Conservation (phyloP, 139 green algal genomes). For the Diplosphaera chodatii region DNA sequence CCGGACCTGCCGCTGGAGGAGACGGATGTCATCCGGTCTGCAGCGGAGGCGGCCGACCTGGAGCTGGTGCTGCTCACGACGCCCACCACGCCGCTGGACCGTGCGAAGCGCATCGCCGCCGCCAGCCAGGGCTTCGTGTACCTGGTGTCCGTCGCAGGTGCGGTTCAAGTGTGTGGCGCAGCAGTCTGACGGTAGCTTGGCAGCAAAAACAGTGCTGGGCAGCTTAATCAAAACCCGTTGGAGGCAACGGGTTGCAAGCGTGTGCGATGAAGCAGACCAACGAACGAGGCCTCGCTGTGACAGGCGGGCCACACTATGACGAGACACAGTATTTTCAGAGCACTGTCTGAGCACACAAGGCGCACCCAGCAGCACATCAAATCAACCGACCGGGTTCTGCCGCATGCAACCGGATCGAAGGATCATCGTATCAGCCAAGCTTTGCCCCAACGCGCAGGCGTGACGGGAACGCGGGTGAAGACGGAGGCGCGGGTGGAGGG, state of each 20-base stretch:
- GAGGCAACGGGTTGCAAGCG: neutral
- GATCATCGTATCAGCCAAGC: no score
- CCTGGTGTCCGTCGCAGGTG: constrained; percentile 85
- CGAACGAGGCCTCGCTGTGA: neutral
- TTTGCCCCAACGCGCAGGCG: no score
- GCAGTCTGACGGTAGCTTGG: no score
- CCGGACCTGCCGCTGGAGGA: constrained; percentile 97
- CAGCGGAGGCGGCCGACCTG: constrained; percentile 59
- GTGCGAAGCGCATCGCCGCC: constrained; percentile 71
- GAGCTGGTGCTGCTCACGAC: constrained; percentile 92
- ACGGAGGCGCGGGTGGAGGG: constrained; percentile 72
- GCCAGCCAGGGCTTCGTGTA: constrained; percentile 94
- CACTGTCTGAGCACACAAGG: neutral
- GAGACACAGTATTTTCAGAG: neutral
- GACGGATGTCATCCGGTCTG: constrained; percentile 64
- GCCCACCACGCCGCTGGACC: constrained; percentile 79
- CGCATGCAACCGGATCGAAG: no score
- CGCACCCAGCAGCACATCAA: no score
- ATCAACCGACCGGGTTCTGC: no score
- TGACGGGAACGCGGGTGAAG: constrained; percentile 70
- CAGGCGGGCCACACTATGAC: neutral
- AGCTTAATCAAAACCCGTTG: no score
- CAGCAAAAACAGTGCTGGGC: no score
- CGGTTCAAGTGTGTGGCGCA: no score
- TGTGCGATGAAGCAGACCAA: neutral